Conservation (phyloP, 805 yeast species). For the Ogataea neopini region DNA sequence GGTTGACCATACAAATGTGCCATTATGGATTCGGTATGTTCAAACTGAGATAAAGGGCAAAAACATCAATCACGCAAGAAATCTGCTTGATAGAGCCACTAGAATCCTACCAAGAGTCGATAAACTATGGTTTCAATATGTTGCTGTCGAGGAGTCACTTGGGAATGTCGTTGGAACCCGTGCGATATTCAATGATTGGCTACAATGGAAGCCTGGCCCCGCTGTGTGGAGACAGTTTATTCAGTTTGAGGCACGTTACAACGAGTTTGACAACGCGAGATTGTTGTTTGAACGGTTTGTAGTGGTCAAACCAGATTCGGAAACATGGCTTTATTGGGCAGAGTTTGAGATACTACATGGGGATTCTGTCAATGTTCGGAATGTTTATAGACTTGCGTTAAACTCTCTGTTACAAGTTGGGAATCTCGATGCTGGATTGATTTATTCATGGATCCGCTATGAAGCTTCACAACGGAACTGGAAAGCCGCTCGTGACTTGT, state of each 20-base stretch:
- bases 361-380: constrained; percentile 47
- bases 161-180: constrained; percentile 64
- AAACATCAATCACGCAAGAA: constrained; percentile 86
- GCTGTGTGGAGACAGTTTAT: constrained; percentile 77
- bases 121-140: constrained; percentile 84
- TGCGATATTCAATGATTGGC: constrained; percentile 75
- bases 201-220: constrained; percentile 65
- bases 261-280: constrained; percentile 53
- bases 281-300: constrained; percentile 58
- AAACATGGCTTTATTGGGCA: constrained; percentile 76
- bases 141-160: constrained; percentile 78
- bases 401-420: constrained; percentile 46
- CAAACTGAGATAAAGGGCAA: constrained; percentile 71
- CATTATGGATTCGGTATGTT: constrained; percentile 83
- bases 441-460: constrained; percentile 66
- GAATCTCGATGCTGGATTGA: constrained; percentile 41
- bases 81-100: constrained; percentile 77
- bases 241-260: constrained; percentile 68
- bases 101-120: constrained; percentile 73
- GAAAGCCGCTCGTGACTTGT: constrained; percentile 64
- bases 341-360: constrained; percentile 64
- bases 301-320: constrained; percentile 49
- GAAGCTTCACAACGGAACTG: constrained; percentile 60
- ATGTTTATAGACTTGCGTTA: constrained; percentile 65
- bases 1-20: constrained; percentile 72